These are phyloP conservation scores for Auriscalpium microsporum DNA, from an alignment of 768 basidiomycete species.

Conservation along the genomic window DNA sequence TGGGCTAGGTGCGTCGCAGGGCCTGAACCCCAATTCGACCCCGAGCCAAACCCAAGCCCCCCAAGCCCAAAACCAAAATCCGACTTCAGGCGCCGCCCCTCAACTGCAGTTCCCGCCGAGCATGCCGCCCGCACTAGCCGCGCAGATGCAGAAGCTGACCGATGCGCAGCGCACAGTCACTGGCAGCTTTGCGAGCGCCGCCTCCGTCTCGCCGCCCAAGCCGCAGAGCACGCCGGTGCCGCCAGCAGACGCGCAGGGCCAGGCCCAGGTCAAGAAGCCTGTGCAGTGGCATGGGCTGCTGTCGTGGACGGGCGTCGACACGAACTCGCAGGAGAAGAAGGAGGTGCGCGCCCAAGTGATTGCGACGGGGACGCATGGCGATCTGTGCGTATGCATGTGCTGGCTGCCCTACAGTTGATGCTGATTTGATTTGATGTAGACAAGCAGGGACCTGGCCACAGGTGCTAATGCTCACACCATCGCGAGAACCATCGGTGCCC, in stretches of 20 bases:
- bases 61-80: neutral
- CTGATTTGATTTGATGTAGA: neutral
- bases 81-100: neutral
- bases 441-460: slow-evolving; percentile 9
- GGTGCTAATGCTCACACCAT: slow-evolving; percentile 5
- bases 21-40: too few relatives aligned
- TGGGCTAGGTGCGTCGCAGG: too few relatives aligned
- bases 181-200: too few relatives aligned
- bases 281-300: slow-evolving; percentile 10
- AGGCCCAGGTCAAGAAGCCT: neutral
- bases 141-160: slow-evolving; percentile 14
- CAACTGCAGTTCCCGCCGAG: slow-evolving; percentile 1
- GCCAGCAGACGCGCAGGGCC: neutral
- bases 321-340: slow-evolving; percentile 10
- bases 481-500: neutral
- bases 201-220: neutral
- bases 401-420: neutral
- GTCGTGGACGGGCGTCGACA: slow-evolving; percentile 10
- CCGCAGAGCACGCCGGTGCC: neutral
- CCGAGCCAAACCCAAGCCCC: neutral
- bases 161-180: neutral
- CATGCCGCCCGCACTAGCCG: slow-evolving; percentile 3
- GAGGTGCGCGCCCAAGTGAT: slow-evolving; percentile 11
- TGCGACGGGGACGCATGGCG: slow-evolving; percentile 2
- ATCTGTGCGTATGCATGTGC: slow-evolving; percentile 3